phyloP scores from a whole-genome alignment of 2,329 filamentous ascomycete species.

The Paracorniculantispora psalliotae region DNA sequence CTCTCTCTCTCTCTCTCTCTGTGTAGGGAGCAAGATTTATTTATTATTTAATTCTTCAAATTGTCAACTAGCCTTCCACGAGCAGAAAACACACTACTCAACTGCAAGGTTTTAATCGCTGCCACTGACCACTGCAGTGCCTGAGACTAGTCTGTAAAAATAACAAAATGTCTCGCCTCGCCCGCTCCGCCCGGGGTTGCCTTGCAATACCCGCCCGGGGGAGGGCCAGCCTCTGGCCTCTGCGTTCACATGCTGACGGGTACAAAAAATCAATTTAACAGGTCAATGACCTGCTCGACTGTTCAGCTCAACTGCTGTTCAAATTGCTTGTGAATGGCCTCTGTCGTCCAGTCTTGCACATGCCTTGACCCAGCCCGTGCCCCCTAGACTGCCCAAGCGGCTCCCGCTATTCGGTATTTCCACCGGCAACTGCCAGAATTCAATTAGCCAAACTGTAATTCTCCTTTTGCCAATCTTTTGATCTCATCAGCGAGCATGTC shows the following conservation, averaged over 20 bases:
- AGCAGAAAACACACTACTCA: too few species aligned
- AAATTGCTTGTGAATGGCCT: neutral
- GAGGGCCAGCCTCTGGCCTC: neutral
- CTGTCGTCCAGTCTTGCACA: neutral
- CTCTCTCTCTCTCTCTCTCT: neutral
- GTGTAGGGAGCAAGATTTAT: too few species aligned
- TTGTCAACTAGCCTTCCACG: too few species aligned
- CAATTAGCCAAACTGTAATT: too few species aligned
- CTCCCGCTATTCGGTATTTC: too few species aligned
- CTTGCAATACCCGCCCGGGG: neutral
- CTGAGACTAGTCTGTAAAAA: neutral
- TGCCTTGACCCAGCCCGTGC: neutral
- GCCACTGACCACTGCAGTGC: neutral
- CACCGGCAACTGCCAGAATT: too few species aligned
- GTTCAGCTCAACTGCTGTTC: too few species aligned
- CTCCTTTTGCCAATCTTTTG: neutral
- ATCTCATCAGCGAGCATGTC: neutral
- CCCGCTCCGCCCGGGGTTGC: neutral
- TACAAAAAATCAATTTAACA: neutral
- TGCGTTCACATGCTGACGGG: neutral
- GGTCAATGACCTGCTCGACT: neutral
- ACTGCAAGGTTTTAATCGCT: neutral
- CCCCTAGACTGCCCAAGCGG: neutral
- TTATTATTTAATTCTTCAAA: too few species aligned
- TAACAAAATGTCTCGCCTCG: neutral